Conservation (phyloP, 257 asterid species). For the Scutellaria galericulata region DNA sequence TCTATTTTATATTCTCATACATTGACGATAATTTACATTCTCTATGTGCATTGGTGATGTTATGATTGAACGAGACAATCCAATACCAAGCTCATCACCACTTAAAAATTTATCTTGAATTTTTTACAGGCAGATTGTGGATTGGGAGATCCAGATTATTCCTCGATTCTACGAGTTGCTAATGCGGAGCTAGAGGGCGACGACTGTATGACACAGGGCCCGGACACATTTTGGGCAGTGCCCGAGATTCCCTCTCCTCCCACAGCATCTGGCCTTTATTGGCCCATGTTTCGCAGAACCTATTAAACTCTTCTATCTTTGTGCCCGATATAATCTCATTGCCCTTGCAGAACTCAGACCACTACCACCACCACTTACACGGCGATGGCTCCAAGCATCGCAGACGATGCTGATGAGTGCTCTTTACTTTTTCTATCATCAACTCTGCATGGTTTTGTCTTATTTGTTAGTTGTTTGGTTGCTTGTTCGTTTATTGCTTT, state of each 20-base stretch:
- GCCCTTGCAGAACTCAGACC: slow-evolving; percentile 39
- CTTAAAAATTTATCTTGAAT: background rate
- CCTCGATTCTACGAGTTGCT: slow-evolving; percentile 50
- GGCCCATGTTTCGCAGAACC: slow-evolving; percentile 54
- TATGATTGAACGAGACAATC: background rate
- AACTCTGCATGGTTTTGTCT: background rate
- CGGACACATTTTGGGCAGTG: slow-evolving; percentile 72
- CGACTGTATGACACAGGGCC: slow-evolving; percentile 63
- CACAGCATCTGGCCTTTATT: slow-evolving; percentile 83
- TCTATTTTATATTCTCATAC: background rate
- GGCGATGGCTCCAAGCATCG: slow-evolving; percentile 44
- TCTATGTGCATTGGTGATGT: background rate
- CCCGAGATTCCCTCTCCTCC: slow-evolving; percentile 88
- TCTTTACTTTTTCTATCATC: no score
- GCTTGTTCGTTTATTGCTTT: background rate
- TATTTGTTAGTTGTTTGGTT: no score
- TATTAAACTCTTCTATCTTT: slow-evolving; percentile 43
- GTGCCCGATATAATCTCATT: slow-evolving; percentile 74
- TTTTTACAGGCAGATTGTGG: slow-evolving; percentile 34
- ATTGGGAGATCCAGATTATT: slow-evolving; percentile 64
- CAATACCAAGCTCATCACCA: background rate
- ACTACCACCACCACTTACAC: background rate
- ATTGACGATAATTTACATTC: background rate
- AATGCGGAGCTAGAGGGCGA: slow-evolving; percentile 69
- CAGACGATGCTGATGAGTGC: slow-evolving; percentile 26